Conservation (phyloP, 1,139 yeast genomes). For the Groenewaldozyma sp. region DNA sequence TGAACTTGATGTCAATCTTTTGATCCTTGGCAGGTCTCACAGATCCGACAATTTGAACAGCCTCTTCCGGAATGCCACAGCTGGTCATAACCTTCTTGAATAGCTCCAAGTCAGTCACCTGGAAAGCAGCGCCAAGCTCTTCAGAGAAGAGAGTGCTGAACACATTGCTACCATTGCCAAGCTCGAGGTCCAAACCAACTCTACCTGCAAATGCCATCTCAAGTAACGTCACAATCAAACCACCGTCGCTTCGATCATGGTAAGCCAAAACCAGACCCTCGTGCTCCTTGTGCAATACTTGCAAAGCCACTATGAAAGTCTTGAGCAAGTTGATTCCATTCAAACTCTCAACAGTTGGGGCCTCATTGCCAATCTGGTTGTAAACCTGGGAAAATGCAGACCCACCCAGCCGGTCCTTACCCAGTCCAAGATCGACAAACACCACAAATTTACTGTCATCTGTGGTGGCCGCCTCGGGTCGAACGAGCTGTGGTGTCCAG, state of each 20-base stretch:
- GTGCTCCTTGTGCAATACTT: constrained; percentile 57
- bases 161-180: constrained; percentile 20
- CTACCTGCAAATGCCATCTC: constrained; percentile 99
- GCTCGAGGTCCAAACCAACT: constrained; percentile 54
- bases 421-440: constrained; percentile 68
- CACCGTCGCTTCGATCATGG: constrained; percentile 98
- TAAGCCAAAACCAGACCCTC: constrained; percentile 64
- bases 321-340: constrained; percentile 57
- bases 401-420: constrained; percentile 61
- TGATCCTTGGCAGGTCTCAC: constrained; percentile 49
- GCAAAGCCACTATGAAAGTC: constrained; percentile 58
- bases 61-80: constrained; percentile 46
- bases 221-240: constrained; percentile 68
- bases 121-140: constrained; percentile 96
- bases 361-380: constrained; percentile 69
- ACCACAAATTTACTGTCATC: constrained; percentile 37
- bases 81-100: constrained; percentile 50
- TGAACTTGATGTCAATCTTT: constrained; percentile 39
- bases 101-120: constrained; percentile 49
- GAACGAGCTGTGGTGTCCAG: constrained; percentile 84
- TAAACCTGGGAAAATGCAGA: constrained; percentile 93
- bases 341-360: constrained; percentile 55
- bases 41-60: constrained; percentile 56
- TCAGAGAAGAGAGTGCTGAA: constrained; percentile 59
- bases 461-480: constrained; percentile 37